Base-by-base conservation (phyloP, 2,329 filamentous ascomycete species). In the Aspergillus phoenicis region DNA sequence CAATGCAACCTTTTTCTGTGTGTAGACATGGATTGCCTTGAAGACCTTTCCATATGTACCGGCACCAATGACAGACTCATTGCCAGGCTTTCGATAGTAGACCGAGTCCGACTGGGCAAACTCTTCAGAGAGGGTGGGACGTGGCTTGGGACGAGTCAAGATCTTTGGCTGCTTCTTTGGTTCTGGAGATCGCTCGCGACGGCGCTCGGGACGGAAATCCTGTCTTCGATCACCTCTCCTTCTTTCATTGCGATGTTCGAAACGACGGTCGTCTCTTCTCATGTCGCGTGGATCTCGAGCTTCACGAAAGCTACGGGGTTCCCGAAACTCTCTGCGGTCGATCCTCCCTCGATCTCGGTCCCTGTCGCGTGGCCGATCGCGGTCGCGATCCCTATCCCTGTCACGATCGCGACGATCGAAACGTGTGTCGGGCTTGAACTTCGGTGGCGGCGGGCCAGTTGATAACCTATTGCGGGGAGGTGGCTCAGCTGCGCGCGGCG, bases 31-130 rank as follows among this genome's bases (percentile, higher is more conserved):
- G 61, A 87, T 87, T 60, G 93, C 95, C 71, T 95, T 95, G 77
- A 97, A 92, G n/a, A 98, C 95, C 79, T 98, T 93, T 65, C 89
- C 95, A 70, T 97, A 98, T 0, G 94, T 98, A 10, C 94, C 94
- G 47, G 94, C 96, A 15, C 94, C 94, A 20, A 98, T 90, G 0
- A 98, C 94, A 0, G 94, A 98, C 74, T 96, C 94, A 68, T 98
- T 97, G n/a, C 94, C 94, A 1, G 93, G 93, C 73, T 97, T 98
- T 65, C 94, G 85, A 78, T 90, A 97, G 77, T 96, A 98, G 3
- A 98, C 93, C 0, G 93, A 97, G 49, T 94, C 90, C 0, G 93
- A 96, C 5, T 83, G 81, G 10, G 87, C 86, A 68, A 94, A 86
- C 33, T 97, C 91, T 24, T 87, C 80, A 0, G 89, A 80, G 1